Conservation (phyloP, 805 yeast genomes). For the Starmerella bombi region DNA sequence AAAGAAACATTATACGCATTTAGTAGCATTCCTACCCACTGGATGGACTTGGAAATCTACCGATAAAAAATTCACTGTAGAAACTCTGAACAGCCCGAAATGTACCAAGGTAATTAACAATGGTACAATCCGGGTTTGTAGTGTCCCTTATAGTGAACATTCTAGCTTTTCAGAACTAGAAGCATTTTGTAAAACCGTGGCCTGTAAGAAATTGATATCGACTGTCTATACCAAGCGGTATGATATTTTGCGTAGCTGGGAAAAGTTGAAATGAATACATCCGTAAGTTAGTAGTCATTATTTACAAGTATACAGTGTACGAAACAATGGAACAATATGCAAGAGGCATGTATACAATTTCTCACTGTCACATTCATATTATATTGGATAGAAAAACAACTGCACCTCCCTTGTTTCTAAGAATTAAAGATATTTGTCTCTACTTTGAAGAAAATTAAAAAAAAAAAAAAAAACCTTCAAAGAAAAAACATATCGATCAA, state of each 20-base stretch:
- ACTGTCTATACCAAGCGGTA: constrained; percentile 42
- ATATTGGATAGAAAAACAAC: too few relatives aligned
- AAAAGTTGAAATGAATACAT: background rate
- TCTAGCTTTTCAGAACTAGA: constrained; percentile 75
- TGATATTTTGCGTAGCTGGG: constrained; percentile 18
- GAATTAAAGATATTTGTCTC: too few relatives aligned
- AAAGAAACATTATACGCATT: constrained; percentile 38
- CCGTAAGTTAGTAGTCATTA: too few relatives aligned
- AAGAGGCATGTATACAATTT: too few relatives aligned
- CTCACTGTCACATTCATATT: too few relatives aligned
- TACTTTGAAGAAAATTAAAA: too few relatives aligned
- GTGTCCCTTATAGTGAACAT: constrained; percentile 87
- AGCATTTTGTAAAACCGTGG: constrained; percentile 43
- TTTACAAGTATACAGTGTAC: background rate
- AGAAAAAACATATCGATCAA: too few relatives aligned
- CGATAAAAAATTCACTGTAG: constrained; percentile 7
- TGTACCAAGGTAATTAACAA: constrained; percentile 15
- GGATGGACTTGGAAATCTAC: constrained; percentile 64
- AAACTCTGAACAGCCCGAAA: constrained; percentile 15
- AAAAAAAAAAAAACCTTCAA: too few relatives aligned
- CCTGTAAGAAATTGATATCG: constrained; percentile 48
- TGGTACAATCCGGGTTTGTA: constrained; percentile 36
- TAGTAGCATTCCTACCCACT: constrained; percentile 72
- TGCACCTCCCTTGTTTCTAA: too few relatives aligned
- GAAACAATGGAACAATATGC: background rate